Base-by-base conservation (phyloP, 2,329 filamentous ascomycete genomes). In the Aspergillus sergii region DNA sequence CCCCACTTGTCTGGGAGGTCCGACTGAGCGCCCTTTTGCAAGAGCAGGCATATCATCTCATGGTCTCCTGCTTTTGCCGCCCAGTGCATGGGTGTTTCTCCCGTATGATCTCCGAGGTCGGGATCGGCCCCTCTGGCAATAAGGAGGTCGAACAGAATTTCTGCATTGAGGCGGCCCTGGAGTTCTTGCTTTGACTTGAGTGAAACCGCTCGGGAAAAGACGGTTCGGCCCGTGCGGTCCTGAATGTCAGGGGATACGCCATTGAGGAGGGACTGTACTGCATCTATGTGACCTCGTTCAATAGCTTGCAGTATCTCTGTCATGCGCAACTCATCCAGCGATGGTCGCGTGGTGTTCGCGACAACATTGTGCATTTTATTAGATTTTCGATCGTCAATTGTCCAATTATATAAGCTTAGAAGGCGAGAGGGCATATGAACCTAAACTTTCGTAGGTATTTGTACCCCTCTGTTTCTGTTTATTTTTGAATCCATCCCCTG, bases 81-180 rank as follows among this genome's bases (percentile, higher is more conserved):
- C 65, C 65, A 66, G 19, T 66, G 65, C 21, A 66, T 21, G 7
- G 65, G 63, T 4, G 63, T 59, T 36, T 66, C 63, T 19, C 63
- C 65, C 43, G 62, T 58, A 12, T 61, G 21, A 36, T 66, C 64
- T 12, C 16, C 64, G 11, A 65, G 57, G 8, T 65, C 54, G 3
- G 63, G 63, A n/a, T 61, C 43, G 4, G 63, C 63, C 4, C 63
- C 65, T 59, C 58, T 46, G 32, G 61, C 60, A 26, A 66, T 50
- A 19, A 66, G 60, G 21, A 59, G 63, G 26, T 64, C 57, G 58
- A 63, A 30, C n/a, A 66, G 16, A 4, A 12, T 36, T 23, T 50
- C 43, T 12, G 21, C 28, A 7, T 21, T 46, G 6, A 21, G 12
- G 19, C 11, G 43, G 12, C 23, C 14, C 0, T 3, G 21, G 21